A percentile compares a stretch with the other conserved stretches of the same genome.
These are phyloP conservation scores for Panaeolus papilionaceus DNA, from an alignment of 768 basidiomycete genomes.

Conservation along the genomic window DNA sequence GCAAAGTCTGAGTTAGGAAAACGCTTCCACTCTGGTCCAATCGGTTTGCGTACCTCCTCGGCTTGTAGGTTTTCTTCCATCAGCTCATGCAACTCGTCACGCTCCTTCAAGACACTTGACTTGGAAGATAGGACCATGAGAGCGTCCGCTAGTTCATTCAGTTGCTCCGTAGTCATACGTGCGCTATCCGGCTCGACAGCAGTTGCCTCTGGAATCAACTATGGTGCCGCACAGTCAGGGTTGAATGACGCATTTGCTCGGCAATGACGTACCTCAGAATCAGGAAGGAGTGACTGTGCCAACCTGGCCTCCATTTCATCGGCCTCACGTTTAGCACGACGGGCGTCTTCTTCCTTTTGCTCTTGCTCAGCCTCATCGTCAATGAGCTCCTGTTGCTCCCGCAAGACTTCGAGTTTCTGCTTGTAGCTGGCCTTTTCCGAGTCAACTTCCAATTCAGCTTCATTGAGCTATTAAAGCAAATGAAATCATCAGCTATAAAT, in stretches of 20 bases:
- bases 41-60: constrained; percentile 65
- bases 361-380: constrained; percentile 99
- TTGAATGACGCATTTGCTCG: background rate
- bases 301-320: constrained; percentile 80
- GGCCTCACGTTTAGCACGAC: constrained; percentile 81
- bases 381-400: constrained; percentile 98
- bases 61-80: constrained; percentile 94
- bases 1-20: constrained; percentile 12
- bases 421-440: constrained; percentile 95
- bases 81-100: constrained; percentile 87
- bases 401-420: constrained; percentile 96
- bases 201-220: constrained; percentile 67
- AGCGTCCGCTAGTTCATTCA: constrained; percentile 93
- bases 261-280: constrained; percentile 72
- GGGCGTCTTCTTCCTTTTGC: constrained; percentile 92
- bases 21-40: background rate
- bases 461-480: constrained; percentile 72
- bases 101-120: constrained; percentile 94
- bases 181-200: constrained; percentile 60
- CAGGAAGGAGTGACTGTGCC: constrained; percentile 85
- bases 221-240: background rate
- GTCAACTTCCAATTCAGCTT: constrained; percentile 96
- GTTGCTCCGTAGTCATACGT: constrained; percentile 97
- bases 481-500: constrained; percentile 2
- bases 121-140: constrained; percentile 90